Evolutionary conservation across 116 monocot genomes (phyloP).

Genomic region (Thalassia testudinum): DNA sequence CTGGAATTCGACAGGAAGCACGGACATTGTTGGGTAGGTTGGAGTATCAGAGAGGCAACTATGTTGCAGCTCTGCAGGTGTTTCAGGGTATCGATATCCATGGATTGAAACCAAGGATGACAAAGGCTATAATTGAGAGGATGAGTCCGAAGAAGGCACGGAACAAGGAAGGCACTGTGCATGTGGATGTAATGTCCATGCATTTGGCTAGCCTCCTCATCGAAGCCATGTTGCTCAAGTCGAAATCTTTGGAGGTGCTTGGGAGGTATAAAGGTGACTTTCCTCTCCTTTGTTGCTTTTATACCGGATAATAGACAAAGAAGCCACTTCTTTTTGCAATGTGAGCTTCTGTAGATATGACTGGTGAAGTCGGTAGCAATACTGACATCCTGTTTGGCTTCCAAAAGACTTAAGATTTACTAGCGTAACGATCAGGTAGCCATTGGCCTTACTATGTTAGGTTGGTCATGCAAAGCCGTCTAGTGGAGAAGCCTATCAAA

Average conservation of each 20-base stretch:
- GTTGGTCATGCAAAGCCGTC: no score
- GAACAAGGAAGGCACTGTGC: conserved; percentile 20
- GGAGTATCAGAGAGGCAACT: conserved; percentile 80
- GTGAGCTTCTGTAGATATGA: no score
- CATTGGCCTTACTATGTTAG: no score
- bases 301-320: no score
- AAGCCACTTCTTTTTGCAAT: no score
- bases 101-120: conserved; percentile 39
- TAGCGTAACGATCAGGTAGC: no score
- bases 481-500: no score
- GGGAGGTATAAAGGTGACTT: conserved; percentile 42
- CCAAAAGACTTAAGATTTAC: no score
- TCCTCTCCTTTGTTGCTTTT: no score
- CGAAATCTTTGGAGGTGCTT: conserved; percentile 58
- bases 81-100: conserved; percentile 72
- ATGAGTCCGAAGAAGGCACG: conserved; percentile 18
- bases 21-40: conserved; percentile 71
- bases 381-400: no score
- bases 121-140: no score
- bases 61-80: conserved; percentile 79
- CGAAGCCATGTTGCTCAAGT: conserved; percentile 77
- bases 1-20: conserved; percentile 83
- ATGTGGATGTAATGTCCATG: conserved; percentile 47
- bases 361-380: no score
- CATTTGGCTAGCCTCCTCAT: conserved; percentile 73